Conservation (phyloP, 345 rosid genomes). For the Acer negundo region DNA sequence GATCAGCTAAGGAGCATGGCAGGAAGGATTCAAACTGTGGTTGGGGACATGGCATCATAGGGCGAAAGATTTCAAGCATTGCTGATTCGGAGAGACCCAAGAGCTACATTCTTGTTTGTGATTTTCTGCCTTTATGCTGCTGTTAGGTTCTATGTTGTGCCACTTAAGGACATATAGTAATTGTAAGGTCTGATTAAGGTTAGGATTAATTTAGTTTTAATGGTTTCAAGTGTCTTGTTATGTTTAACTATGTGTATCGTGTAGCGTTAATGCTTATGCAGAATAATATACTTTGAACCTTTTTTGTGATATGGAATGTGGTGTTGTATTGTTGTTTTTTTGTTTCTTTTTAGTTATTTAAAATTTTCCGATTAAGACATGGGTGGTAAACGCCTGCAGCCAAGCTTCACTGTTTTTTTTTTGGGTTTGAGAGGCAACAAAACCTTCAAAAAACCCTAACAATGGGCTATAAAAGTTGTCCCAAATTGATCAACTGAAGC, state of each 20-base stretch:
- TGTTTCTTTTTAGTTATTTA: neutral
- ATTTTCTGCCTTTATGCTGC: constrained; percentile 55
- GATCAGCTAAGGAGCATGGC: constrained; percentile 70
- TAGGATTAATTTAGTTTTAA: neutral
- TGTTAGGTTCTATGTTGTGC: constrained; percentile 58
- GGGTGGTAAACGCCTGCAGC: too few relatives aligned
- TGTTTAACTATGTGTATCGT: neutral
- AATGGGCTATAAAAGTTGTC: too few relatives aligned
- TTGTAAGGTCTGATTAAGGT: neutral
- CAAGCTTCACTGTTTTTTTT: too few relatives aligned
- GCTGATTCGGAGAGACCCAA: constrained; percentile 69
- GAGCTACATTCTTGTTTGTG: constrained; percentile 68
- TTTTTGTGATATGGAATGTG: neutral
- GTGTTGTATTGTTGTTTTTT: neutral
- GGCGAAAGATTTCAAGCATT: constrained; percentile 69
- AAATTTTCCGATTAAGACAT: too few relatives aligned
- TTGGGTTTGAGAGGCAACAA: too few relatives aligned
- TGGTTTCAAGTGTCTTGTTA: neutral
- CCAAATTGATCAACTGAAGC: too few relatives aligned
- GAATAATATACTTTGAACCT: neutral
- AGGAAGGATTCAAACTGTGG: constrained; percentile 71
- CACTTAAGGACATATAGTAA: constrained; percentile 27
- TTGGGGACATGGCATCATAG: constrained; percentile 76
- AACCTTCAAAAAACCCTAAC: too few relatives aligned
- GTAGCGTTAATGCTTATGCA: neutral